Conservation (phyloP, 2,329 filamentous ascomycete species). For the Arthroderma sp. region DNA sequence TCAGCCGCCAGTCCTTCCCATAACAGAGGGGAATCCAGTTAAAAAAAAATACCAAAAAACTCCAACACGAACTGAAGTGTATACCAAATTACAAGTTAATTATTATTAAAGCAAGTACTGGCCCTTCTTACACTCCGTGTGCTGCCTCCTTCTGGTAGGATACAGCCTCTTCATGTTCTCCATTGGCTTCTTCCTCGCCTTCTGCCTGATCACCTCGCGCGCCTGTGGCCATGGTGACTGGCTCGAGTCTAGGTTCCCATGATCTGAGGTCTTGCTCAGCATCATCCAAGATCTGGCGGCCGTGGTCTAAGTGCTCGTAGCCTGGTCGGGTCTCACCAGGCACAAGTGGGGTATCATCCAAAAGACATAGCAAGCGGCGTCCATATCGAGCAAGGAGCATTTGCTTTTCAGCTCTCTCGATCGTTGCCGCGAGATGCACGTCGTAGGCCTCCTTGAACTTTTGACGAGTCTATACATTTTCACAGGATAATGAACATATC, state of each 20-base stretch:
- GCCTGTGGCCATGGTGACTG: slow-evolving; percentile 28
- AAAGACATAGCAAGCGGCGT: slow-evolving; percentile 64
- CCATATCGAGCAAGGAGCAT: slow-evolving; percentile 86
- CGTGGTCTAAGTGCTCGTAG: slow-evolving; percentile 54
- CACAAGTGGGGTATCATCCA: slow-evolving; percentile 81
- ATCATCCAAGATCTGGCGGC: slow-evolving; percentile 78
- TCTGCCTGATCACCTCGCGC: not conserved
- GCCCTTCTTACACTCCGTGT: no score
- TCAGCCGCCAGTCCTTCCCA: no score
- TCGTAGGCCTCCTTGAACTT: slow-evolving; percentile 95
- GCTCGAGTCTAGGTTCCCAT: slow-evolving; percentile 50
- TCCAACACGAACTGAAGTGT: no score
- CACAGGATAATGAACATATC: slow-evolving; percentile 6
- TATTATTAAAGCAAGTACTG: no score
- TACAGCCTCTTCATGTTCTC: not conserved
- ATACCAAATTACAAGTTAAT: no score
- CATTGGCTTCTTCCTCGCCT: slow-evolving; percentile 1
- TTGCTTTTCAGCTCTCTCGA: slow-evolving; percentile 95
- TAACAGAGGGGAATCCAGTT: no score
- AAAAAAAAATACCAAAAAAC: no score
- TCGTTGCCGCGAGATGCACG: slow-evolving; percentile 73
- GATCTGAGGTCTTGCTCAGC: slow-evolving; percentile 75
- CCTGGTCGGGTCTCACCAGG: slow-evolving; percentile 64
- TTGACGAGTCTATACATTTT: slow-evolving; percentile 59
- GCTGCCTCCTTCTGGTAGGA: not conserved